Evolutionary conservation across 345 rosid genomes (phyloP), one percentile per base, ranked within the genome.

Genomic region (Syzygium jambos): DNA sequence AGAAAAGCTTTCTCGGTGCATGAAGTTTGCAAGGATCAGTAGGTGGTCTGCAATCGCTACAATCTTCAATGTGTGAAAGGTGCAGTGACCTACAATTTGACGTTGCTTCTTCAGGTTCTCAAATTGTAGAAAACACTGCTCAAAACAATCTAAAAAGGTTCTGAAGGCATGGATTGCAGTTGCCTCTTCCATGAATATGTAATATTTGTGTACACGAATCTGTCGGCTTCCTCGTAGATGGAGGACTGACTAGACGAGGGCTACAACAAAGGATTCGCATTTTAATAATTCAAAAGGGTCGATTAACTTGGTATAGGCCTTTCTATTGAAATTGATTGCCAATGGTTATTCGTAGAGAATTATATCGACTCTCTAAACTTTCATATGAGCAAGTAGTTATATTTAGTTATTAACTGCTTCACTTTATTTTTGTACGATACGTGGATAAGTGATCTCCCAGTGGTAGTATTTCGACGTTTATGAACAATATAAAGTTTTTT

Each of bases 191-290:
- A 41, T 41, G 43, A 41, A 41, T 41, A 41, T 41, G 43, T 41
- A 6, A 41, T 41, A 41, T 41, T 56, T 56, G 25, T 23, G 63
- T 56, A 56, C n/a, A 56, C 1, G 63, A 56, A 23, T 22, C 63
- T 22, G 25, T 56, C 10, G 63, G 63, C 63, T 56, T 56, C 63
- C 13, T 56, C 0, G n/a, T 56, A 56, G 6, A 4, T 56, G 9
- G 63, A 56, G 63, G n/a, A 56, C 25, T 23, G 2, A 2, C 0
- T 11, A 56, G n/a, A 56, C 0, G n/a, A 56, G 1, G 30, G 30
- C 68, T 27, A 29, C 68, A 59, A 59, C 12, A 59, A 59, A 27
- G 29, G 11, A 59, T 27, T 0, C 27, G 27, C 8, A 11, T 59
- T 59, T 12, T 59, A 11, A 59, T 59, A 30, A 27, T 5, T 59